A percentile compares a stretch with the other conserved stretches of the same genome.
These are phyloP conservation scores for Tilletia horrida DNA, from an alignment of 1,284 basidiomycete species.

Conservation along the genomic window DNA sequence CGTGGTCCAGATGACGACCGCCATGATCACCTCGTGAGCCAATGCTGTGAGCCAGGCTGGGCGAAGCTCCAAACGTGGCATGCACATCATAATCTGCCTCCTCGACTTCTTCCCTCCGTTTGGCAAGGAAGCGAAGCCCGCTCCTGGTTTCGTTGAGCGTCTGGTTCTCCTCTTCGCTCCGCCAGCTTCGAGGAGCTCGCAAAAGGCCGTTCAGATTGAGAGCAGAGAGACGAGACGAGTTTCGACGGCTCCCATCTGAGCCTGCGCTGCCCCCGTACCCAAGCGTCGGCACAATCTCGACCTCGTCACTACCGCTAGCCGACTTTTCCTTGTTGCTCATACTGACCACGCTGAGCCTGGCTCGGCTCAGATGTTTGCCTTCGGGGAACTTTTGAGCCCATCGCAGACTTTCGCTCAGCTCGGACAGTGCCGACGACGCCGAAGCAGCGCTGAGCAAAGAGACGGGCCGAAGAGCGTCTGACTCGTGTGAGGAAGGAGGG, in stretches of 20 bases:
- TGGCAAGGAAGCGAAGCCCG: conserved; percentile 21
- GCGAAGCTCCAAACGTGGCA: neutral
- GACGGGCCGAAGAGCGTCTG: neutral
- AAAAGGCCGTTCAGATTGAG: conserved; percentile 7
- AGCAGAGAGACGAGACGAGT: conserved; percentile 1
- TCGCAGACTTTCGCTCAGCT: conserved; percentile 21
- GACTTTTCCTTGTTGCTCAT: neutral
- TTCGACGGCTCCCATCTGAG: neutral
- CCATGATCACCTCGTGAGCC: neutral
- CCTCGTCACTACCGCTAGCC: neutral
- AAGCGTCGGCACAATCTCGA: conserved; percentile 13
- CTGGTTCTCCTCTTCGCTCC: neutral
- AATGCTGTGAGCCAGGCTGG: neutral
- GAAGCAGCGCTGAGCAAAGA: conserved; percentile 15
- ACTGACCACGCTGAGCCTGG: conserved; percentile 1
- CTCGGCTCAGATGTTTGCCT: conserved; percentile 20
- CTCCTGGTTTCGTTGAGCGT: conserved; percentile 19
- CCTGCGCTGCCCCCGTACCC: conserved; percentile 1
- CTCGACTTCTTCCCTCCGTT: conserved; percentile 18
- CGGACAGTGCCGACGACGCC: conserved; percentile 18
- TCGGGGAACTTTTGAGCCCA: conserved; percentile 26
- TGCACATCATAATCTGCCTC: conserved; percentile 7
- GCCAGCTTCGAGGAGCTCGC: neutral
- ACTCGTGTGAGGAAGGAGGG: neutral
- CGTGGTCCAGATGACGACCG: neutral